Evolutionary conservation across 345 rosid genomes (phyloP), one percentile per base, ranked within the genome.

Genomic region (Eucalyptus cloeziana): DNA sequence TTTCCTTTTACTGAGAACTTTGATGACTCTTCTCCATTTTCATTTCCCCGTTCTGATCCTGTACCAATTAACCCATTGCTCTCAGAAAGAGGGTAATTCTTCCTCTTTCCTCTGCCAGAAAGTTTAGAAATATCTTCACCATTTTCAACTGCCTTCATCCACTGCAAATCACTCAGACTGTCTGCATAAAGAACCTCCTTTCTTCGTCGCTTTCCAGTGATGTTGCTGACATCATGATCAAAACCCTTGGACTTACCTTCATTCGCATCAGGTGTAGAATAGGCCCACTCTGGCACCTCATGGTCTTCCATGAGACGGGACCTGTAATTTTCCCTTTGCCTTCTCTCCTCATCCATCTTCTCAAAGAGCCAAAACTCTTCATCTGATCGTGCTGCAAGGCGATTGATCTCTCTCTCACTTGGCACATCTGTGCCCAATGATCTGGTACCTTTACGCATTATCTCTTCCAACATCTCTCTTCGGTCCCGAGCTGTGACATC

Each of bases 241-340:
- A 93, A 88, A 87, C 87, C 91, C 92, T 95, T 97, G 85, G 89
- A 54, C 91, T 93, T 96, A 49, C 90, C 94, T 88, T 96, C 97
- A 93, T 94, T 93, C 45, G 56, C 89, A 31, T 93, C 94, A 87
- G 95, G 93, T 62, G 93, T 89, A 86, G 94, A 86, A 90, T 95
- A 97, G 30, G 94, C 99, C 99, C 99, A 98, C 90, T 96, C 99
- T 21, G 99, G 99, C 86, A 98, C 99, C 92, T 98, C 99, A 7
- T 95, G 96, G 27, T 98, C 99, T 93, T 96, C 96, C 99, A 97
- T 96, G 86, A 98, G 97, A 60, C 99, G 99, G 45, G 95, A 91
- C 91, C 94, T 93, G 91, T 97, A 97, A 51, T 95, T 95, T 93
- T 98, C 99, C 89, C 96, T 94, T 85, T 91, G 93, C 91, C 97